These are phyloP conservation scores for Alternaria gaisen DNA, from an alignment of 2,329 filamentous ascomycete species.

Conservation along the genomic window DNA sequence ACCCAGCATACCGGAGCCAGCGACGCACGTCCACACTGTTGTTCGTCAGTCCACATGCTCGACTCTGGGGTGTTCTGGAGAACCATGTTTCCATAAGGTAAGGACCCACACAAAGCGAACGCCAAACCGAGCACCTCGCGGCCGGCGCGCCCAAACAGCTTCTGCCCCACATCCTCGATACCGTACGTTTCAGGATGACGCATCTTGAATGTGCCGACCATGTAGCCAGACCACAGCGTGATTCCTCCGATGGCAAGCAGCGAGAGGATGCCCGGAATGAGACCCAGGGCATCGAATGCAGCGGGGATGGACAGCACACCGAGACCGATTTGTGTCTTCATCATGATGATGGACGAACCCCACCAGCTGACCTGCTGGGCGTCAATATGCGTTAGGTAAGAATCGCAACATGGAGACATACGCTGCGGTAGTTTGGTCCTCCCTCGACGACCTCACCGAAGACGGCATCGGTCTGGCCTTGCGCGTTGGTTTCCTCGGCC, in stretches of 20 bases:
- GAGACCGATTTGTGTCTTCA: slow-evolving; percentile 46
- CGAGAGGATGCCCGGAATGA: slow-evolving; percentile 60
- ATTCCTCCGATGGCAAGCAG: slow-evolving; percentile 54
- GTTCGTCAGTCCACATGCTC: slow-evolving; percentile 2
- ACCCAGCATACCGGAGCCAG: slow-evolving; percentile 72
- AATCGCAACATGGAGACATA: slow-evolving; percentile 18
- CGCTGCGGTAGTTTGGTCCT: slow-evolving; percentile 66
- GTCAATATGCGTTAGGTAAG: slow-evolving; percentile 8
- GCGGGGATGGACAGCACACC: slow-evolving; percentile 61
- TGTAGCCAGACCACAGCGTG: slow-evolving; percentile 61
- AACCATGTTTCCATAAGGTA: slow-evolving; percentile 12
- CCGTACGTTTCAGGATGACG: slow-evolving; percentile 64
- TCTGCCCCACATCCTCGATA: slow-evolving; percentile 65
- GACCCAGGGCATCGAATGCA: slow-evolving; percentile 57
- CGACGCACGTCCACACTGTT: slow-evolving; percentile 63
- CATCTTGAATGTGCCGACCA: slow-evolving; percentile 63
- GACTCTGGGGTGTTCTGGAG: slow-evolving; percentile 24
- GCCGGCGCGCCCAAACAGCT: slow-evolving; percentile 63
- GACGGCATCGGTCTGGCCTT: slow-evolving; percentile 49
- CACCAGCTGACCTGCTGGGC: slow-evolving; percentile 35
- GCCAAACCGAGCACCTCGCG: slow-evolving; percentile 56
- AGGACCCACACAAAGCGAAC: slow-evolving; percentile 47
- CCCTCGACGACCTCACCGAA: slow-evolving; percentile 58
- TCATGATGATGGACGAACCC: slow-evolving; percentile 39
- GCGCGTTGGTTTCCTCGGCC: slow-evolving; percentile 12